Evolutionary conservation across 805 yeast species (phyloP), one percentile per base, ranked within the genome.

Genomic region (Candida taoyuanica): DNA sequence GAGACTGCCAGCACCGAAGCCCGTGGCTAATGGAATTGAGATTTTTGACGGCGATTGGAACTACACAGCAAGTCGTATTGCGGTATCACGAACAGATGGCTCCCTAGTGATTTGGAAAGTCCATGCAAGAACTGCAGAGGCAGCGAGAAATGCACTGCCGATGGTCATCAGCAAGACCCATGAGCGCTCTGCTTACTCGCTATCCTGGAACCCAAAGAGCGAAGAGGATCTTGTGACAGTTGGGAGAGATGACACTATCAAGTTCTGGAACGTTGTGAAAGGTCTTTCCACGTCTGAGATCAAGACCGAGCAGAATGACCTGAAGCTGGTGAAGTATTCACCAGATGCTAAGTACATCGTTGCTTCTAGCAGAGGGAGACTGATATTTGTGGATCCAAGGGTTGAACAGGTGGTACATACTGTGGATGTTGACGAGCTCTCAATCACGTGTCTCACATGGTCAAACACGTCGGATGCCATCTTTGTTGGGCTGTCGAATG

Each of bases 201-300:
- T 77, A 7, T 48, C 67, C 2, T 77, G 80, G 80, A 61, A 70
- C 33, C 80, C 82, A 1, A 51, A 52, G 15, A 52, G 63, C 20
- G 73, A 74, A 20, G 62, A 62, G 29, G 48, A 62, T 11, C 61
- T 77, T 37, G 78, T 72, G 3, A 62, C 73, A 5, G 76, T 71
- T 25, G 76, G 76, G 5, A 48, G 64, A 20, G 82, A 74, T 47
- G 62, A 63, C 11, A 48, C 43, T 31, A 58, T 77, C 26, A 70
- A 70, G 46, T 43, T 73, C 20, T 72, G 81, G 80, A 71, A 70
- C 29, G 50, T 50, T 17, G 48, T 54, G 17, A 53, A 52, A 24
- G 74, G 73, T 7, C 47, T 48, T 13, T 38, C 59, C 13, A 56
- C 62, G 20, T 51, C 52, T 35, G 58, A 58, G 34, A 46, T 70